Percentiles rank a stretch among this genome's conserved stretches.
These are phyloP conservation scores for Populus tomentosa DNA, from an alignment of 441 rosid species.

Conservation along the genomic window DNA sequence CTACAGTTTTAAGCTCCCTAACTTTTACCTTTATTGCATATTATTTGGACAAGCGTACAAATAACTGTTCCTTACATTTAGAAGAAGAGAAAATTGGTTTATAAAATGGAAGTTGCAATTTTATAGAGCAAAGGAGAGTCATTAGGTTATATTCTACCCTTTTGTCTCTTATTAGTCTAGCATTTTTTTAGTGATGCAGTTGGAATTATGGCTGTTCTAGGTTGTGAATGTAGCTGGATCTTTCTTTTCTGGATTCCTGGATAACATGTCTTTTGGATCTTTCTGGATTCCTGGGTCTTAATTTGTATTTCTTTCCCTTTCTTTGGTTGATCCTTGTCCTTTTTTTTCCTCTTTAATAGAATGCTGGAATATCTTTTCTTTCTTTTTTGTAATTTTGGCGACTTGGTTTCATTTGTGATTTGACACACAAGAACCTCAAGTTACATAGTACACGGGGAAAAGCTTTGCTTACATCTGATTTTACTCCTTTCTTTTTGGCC, in stretches of 20 bases:
- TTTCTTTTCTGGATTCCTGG: background rate
- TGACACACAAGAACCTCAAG: background rate
- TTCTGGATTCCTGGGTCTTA: background rate
- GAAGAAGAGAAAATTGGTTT: background rate
- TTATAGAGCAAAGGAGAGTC: background rate
- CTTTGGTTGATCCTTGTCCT: background rate
- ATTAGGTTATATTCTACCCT: background rate
- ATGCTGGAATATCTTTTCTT: background rate
- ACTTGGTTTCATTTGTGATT: background rate
- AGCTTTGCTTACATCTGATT: background rate
- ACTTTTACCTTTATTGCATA: background rate
- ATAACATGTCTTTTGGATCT: background rate
- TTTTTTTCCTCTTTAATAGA: background rate
- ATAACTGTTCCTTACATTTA: background rate
- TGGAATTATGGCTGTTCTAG: background rate
- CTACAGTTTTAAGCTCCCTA: background rate
- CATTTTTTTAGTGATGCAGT: background rate
- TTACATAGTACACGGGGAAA: background rate
- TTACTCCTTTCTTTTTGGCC: conserved; percentile 11
- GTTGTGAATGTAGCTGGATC: background rate
- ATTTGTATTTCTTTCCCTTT: background rate
- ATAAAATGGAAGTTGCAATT: background rate
- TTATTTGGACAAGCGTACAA: background rate
- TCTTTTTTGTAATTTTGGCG: background rate
- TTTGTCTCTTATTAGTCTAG: background rate